A percentile compares a stretch with the other conserved stretches of the same genome.
Evolutionary conservation across 805 yeast genomes (phyloP).

Genomic region (Yamadazyma takamatsuzukensis): DNA sequence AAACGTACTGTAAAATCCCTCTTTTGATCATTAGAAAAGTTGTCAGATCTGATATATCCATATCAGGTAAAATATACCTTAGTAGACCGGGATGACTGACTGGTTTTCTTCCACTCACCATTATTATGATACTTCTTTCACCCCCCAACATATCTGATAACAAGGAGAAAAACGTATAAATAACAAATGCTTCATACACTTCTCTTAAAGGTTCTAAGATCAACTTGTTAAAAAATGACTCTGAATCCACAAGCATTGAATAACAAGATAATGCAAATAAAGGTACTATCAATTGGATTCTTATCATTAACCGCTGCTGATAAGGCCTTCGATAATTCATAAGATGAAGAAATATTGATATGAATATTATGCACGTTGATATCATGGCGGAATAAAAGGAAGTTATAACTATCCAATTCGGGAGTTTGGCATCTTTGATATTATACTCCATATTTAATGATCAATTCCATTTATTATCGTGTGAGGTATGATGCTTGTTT

Average conservation of each 20-base stretch:
- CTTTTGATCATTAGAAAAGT: constrained; percentile 75
- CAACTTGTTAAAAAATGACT: constrained; percentile 36
- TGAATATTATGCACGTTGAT: constrained; percentile 18
- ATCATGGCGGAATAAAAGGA: constrained; percentile 21
- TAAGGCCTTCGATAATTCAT: constrained; percentile 80
- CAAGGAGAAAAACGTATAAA: constrained; percentile 85
- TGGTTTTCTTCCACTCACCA: constrained; percentile 69
- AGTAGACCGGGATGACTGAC: constrained; percentile 59
- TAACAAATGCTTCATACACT: constrained; percentile 92
- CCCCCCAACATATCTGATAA: constrained; percentile 87
- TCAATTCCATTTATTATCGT: too few species aligned
- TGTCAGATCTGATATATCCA: constrained; percentile 85
- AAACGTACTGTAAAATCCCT: constrained; percentile 88
- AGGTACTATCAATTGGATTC: constrained; percentile 82
- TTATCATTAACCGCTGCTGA: constrained; percentile 78
- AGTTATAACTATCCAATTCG: constrained; percentile 15
- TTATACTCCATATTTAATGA: too few species aligned
- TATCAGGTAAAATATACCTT: constrained; percentile 45
- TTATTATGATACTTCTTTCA: constrained; percentile 76
- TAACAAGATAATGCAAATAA: constrained; percentile 73
- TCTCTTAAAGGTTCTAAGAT: constrained; percentile 75
- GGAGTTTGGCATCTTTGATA: constrained; percentile 5
- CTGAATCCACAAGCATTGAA: constrained; percentile 46
- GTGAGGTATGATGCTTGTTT: too few species aligned
- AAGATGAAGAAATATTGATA: constrained; percentile 31